Conservation (phyloP, 768 basidiomycete genomes). For the Peribolospora baueri region DNA sequence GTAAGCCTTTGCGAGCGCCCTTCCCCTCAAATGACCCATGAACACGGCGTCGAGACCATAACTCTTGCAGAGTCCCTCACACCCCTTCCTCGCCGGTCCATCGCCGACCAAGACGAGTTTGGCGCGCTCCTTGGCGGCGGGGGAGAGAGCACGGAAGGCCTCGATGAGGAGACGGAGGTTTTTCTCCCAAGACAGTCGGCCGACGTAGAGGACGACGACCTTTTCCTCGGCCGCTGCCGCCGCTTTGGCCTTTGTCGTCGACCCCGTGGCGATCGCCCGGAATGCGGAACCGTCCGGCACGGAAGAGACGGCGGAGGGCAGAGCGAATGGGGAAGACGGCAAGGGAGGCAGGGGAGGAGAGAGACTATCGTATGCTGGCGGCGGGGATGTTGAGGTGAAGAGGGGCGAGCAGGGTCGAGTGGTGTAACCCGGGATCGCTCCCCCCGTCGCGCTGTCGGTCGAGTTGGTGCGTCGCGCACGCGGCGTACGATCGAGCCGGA, state of each 20-base stretch:
- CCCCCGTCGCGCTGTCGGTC: no score
- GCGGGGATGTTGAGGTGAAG: neutral
- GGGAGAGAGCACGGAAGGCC: constrained; percentile 17
- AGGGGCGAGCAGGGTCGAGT: neutral
- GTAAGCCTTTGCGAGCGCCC: constrained; percentile 22
- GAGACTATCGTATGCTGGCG: no score
- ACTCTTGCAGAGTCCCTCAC: constrained; percentile 17
- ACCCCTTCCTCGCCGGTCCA: constrained; percentile 21
- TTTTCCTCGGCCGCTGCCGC: neutral
- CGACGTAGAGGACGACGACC: constrained; percentile 21
- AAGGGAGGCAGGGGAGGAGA: no score
- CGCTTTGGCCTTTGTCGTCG: no score
- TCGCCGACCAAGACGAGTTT: constrained; percentile 24
- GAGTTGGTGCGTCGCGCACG: no score
- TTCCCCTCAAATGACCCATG: constrained; percentile 21
- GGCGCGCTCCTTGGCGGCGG: neutral
- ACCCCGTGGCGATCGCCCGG: no score
- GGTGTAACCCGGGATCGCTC: neutral
- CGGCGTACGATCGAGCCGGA: no score
- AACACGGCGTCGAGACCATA: constrained; percentile 21
- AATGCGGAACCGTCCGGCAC: no score
- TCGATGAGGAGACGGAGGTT: constrained; percentile 24
- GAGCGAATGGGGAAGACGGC: no score
- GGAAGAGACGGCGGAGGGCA: no score
- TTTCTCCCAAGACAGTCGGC: constrained; percentile 25